Evolutionary conservation across 345 rosid genomes (phyloP), one percentile per base, ranked within the genome.

Genomic region (Gossypium thurberi): DNA sequence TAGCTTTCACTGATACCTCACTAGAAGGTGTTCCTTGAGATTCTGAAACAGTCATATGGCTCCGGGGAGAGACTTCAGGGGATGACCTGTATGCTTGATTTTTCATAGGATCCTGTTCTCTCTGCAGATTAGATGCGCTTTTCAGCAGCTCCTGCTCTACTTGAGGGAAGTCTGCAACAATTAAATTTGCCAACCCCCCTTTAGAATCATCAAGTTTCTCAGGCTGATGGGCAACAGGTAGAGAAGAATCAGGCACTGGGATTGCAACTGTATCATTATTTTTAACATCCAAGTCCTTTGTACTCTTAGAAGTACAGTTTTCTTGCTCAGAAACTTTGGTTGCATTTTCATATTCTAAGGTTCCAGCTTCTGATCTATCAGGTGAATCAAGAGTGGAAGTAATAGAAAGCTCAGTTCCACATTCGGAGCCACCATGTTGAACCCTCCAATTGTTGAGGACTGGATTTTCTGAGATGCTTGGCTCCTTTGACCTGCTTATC

Each of bases 351-450:
- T 72, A 20, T 14, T 87, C 89, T 44, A 53, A 53, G 37, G 74
- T 73, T 75, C 87, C 92, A 79, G 25, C 78, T 76, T 95, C 96
- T 37, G 81, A 87, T 79, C 64, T 78, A 76, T 91, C 93, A 37
- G 96, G 90, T 75, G 97, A 88, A 78, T 95, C 99, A 52, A 95
- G 96, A 46, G 99, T 89, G 40, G 98, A 95, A 69, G 97, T 81
- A 75, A 95, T 85, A 75, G 98, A 95, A 62, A 95, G 96, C 74
- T 95, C 97, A 3, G 98, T 89, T 69, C 97, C 97, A 73, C 98
- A 90, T 71, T 94, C 98, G 66, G 98, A 94, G 52, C 87, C 89
- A 75, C 84, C 83, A 60, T 80, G 75, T 69, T 81, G 90, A 53
- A 61, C 82, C 81, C 77, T 80, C 23, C 76, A 40, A 69, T 62